Evolutionary conservation across 2,329 filamentous ascomycete genomes (phyloP), one percentile per base, ranked within the genome.

Genomic region (Magnaporthiopsis poae): DNA sequence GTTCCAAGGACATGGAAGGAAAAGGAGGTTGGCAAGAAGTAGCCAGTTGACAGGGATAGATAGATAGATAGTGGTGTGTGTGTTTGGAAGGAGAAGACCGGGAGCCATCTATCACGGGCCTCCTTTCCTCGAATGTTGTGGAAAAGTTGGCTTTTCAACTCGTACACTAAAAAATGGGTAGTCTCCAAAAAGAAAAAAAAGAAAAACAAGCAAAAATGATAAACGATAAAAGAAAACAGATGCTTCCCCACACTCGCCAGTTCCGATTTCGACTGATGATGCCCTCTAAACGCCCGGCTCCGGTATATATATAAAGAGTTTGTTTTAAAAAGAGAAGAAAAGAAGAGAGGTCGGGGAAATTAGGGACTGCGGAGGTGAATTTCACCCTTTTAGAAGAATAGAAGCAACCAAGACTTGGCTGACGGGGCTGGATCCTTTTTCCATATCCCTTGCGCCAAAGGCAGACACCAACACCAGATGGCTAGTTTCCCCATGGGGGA

Each of bases 161-260:
- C 60, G 60, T 61, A 61, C 60, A 61, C 8, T 61, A 33, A 61
- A 21, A 25, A 25, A 61, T 61, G 60, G 60, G 60, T 33, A 29
- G 60, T 61, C 27, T 61, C 25, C 25, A 61, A 61, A 61, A 61
- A 64, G 77, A 46, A 63, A 25, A n/a, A 61, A 9, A 61, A 64
- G 76, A 9, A 61, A 64, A 76, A 31, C 35, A 36, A 2, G 35
- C 11, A 35, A 11, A 63, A 46, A 63, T 11, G 2, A 62, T 18
- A 13, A 46, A n/a, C 35, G 21, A 62, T 59, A 60, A 46, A 27
- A 3, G 3, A n/a, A 56, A 56, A 56, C 46, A 56, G 8, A 25
- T 56, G 46, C 46, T 56, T 46, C 46, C 46, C 46, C 46, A 56
- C 46, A 25, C 46, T 56, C 46, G 46, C 18, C 46, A 25, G 46